Conservation (phyloP, 2,329 filamentous ascomycete species). For the Didymella sp. region DNA sequence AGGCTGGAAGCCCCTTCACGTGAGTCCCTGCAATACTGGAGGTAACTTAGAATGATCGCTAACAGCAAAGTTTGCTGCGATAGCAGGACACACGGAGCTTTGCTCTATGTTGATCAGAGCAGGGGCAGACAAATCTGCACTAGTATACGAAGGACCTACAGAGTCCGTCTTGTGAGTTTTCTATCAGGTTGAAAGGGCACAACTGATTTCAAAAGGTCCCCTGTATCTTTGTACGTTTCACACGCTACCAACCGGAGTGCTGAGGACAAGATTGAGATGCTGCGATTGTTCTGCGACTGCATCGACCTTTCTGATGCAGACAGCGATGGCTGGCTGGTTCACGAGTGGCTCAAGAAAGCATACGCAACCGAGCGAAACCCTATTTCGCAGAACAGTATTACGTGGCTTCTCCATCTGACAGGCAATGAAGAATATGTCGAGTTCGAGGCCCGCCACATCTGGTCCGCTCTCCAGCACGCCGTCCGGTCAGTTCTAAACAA, state of each 20-base stretch:
- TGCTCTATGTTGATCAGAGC: conserved; percentile 20
- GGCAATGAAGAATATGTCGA: conserved; percentile 23
- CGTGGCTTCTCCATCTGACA: conserved; percentile 18
- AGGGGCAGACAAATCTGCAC: conserved; percentile 24
- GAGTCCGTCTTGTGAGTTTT: conserved; percentile 17
- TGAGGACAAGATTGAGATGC: conserved; percentile 24
- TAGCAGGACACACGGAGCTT: conserved; percentile 18
- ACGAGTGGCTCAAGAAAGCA: conserved; percentile 25
- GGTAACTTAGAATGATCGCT: background rate
- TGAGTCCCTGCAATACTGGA: too few species aligned
- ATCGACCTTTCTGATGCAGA: conserved; percentile 20
- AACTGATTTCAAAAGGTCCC: conserved; percentile 5
- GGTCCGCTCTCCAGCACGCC: conserved; percentile 24
- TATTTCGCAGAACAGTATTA: conserved; percentile 26
- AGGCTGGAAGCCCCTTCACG: conserved; percentile 21
- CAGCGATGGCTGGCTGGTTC: conserved; percentile 23
- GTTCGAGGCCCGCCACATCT: conserved; percentile 14
- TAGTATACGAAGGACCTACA: conserved; percentile 24
- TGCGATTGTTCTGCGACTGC: conserved; percentile 24
- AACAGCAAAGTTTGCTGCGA: conserved; percentile 20
- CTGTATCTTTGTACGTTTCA: conserved; percentile 22
- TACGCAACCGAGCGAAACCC: conserved; percentile 22
- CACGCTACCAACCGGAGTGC: conserved; percentile 6
- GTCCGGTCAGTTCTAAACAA: conserved; percentile 20
- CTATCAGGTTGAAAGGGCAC: background rate